Base-by-base conservation (phyloP, 2,329 filamentous ascomycete genomes). In the Alternaria gaisen region DNA sequence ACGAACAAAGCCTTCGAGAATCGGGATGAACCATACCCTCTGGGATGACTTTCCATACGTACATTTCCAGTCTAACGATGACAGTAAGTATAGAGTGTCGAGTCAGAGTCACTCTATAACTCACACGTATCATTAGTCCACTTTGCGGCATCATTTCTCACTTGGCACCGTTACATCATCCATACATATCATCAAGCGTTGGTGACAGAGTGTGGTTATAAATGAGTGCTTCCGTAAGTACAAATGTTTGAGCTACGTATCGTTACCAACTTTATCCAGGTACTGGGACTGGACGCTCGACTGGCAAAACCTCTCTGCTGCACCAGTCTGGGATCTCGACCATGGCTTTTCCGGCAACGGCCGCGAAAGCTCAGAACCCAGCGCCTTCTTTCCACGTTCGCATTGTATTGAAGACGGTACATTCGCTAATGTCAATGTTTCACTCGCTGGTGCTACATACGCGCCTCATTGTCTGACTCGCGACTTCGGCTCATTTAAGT, bases 271-370 rank as follows among this genome's bases (percentile, higher is more conserved):
- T 4, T 32, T 3, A 14, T 28, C 5, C 24, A 54, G 52, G 78
- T 54, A 79, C 65, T 80, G 76, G 77, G 73, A 80, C 56, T 80
- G 78, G 78, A 70, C 68, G 4, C 66, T 72, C 2, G 77, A 80
- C 50, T 69, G 64, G 50, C 56, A 63, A 12, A 61, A 70, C 58
- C 53, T 76, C 9, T 62, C 62, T 18, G 47, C 52, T 10, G 67
- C 75, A 6, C 60, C 73, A 22, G 61, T 77, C n/a, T 70, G 55
- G 51, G 64, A 68, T 16, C 16, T 53, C 3, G 41, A 57, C 14
- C 53, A 47, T 14, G 77, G 75, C 20, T 79, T 79, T 55, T 76
- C 76, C 8, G 70, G 72, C 22, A 67, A 77, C 55, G 76, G 77
- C 9, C 47, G 52, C 2, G 43, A 46, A 9, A 46, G 43, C n/a